These are phyloP conservation scores for Lactuca sativa DNA, from an alignment of 129 eudicot species.

Conservation along the genomic window DNA sequence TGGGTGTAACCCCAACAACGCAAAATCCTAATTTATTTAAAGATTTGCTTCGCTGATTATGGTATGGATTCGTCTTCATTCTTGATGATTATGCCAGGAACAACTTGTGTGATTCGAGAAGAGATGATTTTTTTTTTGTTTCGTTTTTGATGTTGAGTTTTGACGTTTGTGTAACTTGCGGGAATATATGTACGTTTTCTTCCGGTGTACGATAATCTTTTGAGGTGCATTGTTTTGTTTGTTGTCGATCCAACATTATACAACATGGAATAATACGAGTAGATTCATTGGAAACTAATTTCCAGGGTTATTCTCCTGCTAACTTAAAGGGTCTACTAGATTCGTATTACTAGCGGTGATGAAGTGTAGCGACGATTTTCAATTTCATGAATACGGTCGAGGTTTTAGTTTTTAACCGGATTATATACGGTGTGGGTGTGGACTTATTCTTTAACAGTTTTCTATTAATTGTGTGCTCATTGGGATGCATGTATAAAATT, in stretches of 20 bases:
- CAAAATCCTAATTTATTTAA: constrained; percentile 88
- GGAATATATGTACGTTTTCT: constrained; percentile 14
- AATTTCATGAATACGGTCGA: no score
- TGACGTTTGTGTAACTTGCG: constrained; percentile 12
- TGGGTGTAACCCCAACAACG: constrained; percentile 84
- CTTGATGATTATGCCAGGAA: neutral
- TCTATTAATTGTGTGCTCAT: no score
- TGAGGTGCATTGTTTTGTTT: neutral
- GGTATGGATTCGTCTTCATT: neutral
- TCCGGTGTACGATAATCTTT: constrained; percentile 14
- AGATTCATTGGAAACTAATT: neutral
- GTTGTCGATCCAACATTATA: neutral
- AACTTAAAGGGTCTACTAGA: no score
- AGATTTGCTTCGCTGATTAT: constrained; percentile 73
- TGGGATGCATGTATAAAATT: no score
- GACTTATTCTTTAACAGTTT: no score
- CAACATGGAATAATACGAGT: neutral
- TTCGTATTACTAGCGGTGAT: no score
- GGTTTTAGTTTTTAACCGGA: no score
- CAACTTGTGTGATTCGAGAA: neutral
- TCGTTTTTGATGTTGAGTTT: constrained; percentile 1
- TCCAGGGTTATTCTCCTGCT: no score
- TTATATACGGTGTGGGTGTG: no score
- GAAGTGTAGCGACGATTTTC: no score
- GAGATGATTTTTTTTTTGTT: neutral